A percentile compares a stretch with the other conserved stretches of the same genome.
These are phyloP conservation scores for Pedinophyceae sp. DNA, from an alignment of 139 green algal species.

Conservation along the genomic window DNA sequence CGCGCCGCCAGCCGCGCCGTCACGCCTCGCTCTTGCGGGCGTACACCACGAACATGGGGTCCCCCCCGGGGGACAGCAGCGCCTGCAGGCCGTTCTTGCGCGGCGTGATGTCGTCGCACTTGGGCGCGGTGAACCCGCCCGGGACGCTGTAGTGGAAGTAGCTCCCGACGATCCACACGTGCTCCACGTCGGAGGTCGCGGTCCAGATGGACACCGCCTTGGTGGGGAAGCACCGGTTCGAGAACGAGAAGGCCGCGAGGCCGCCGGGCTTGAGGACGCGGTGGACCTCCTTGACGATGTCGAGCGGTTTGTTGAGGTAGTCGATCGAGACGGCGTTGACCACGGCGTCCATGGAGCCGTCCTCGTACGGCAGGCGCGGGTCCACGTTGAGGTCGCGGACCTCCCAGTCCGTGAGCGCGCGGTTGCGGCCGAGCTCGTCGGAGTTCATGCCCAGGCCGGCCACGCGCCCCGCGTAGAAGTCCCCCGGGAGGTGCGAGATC, in stretches of 20 bases:
- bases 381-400: conserved; percentile 61
- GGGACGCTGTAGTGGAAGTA: conserved; percentile 83
- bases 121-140: conserved; percentile 43
- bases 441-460: conserved; percentile 68
- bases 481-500: conserved; percentile 65
- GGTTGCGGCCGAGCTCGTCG: conserved; percentile 54
- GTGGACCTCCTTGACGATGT: conserved; percentile 64
- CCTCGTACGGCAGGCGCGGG: conserved; percentile 57
- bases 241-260: conserved; percentile 59
- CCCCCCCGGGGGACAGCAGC: conserved; percentile 17
- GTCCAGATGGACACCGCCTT: conserved; percentile 60
- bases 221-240: conserved; percentile 84
- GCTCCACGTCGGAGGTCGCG: conserved; percentile 29
- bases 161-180: conserved; percentile 63
- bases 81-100: conserved; percentile 9
- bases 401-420: conserved; percentile 35
- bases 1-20: too few species aligned
- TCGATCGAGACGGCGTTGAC: conserved; percentile 58
- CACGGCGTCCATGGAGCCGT: conserved; percentile 70
- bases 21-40: conserved; percentile 18
- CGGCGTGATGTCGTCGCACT: conserved; percentile 58
- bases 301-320: conserved; percentile 59
- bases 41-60: conserved; percentile 59
- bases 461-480: conserved; percentile 52
- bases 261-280: conserved; percentile 69